Evolutionary conservation across 306 rosid genomes (phyloP).

Genomic region (Rosa rugosa): DNA sequence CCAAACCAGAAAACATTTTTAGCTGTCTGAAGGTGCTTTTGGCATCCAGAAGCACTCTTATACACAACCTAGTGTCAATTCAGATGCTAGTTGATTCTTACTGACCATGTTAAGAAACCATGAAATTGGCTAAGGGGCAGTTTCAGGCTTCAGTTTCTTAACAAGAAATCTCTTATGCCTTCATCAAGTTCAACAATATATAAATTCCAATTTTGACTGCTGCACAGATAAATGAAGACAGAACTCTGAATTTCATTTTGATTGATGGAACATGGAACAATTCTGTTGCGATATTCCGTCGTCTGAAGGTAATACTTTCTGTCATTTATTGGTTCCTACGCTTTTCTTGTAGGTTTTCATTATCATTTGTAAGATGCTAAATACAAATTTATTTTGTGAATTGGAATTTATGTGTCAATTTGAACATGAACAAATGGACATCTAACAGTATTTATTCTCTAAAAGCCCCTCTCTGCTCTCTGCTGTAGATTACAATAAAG

Average conservation of each 20-base stretch:
- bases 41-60: background rate
- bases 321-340: conserved; percentile 17
- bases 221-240: conserved; percentile 59
- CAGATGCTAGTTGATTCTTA: background rate
- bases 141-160: conserved; percentile 27
- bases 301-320: conserved; percentile 67
- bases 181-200: conserved; percentile 29
- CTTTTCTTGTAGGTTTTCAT: conserved; percentile 4
- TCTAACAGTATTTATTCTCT: background rate
- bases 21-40: background rate
- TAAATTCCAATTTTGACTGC: conserved; percentile 41
- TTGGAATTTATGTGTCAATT: background rate
- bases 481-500: background rate
- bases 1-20: background rate
- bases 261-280: conserved; percentile 99
- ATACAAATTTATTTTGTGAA: background rate
- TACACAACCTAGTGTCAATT: background rate
- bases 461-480: background rate
- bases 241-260: conserved; percentile 69
- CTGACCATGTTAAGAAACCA: background rate
- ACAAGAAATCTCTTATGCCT: conserved; percentile 20
- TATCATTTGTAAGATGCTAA: background rate
- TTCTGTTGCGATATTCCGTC: conserved; percentile 91
- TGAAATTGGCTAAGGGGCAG: background rate
- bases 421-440: background rate